Evolutionary conservation across 2,329 filamentous ascomycete species (phyloP).

Genomic region (Colletotrichum sp.): DNA sequence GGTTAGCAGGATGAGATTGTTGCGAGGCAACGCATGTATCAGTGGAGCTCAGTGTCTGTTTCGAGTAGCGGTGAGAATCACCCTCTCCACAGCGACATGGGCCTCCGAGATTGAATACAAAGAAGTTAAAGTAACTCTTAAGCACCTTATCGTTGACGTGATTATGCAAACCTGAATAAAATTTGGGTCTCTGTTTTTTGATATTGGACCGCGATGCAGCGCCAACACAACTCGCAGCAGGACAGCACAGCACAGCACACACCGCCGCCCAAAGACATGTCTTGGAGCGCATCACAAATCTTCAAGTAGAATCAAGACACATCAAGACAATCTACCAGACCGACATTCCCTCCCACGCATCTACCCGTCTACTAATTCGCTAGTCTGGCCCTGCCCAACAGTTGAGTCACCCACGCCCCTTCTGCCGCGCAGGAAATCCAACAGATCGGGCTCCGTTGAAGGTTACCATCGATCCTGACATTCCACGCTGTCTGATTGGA

Average conservation of each 20-base stretch:
- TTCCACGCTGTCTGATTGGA: background rate
- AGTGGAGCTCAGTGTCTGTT: slow-evolving; percentile 8
- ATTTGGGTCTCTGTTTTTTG: background rate
- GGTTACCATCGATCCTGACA: background rate
- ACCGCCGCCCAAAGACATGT: background rate
- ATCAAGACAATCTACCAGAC: background rate
- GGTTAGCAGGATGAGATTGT: slow-evolving; percentile 17
- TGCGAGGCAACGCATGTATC: slow-evolving; percentile 16
- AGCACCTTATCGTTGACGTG: background rate
- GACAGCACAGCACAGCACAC: background rate
- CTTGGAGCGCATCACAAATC: background rate
- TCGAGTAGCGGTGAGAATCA: slow-evolving; percentile 15
- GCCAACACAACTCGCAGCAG: background rate
- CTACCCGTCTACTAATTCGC: background rate
- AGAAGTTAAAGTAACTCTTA: background rate
- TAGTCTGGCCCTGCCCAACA: background rate
- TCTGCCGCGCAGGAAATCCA: background rate
- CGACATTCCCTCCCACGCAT: background rate
- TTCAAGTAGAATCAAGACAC: background rate
- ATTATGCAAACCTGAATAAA: background rate
- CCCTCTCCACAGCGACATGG: slow-evolving; percentile 4
- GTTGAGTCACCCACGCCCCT: background rate
- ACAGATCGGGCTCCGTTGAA: background rate
- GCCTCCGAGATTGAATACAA: slow-evolving; percentile 19
- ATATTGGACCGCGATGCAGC: background rate